phyloP scores from a whole-genome alignment of 2,329 filamentous ascomycete species.

The Calonectria montana region DNA sequence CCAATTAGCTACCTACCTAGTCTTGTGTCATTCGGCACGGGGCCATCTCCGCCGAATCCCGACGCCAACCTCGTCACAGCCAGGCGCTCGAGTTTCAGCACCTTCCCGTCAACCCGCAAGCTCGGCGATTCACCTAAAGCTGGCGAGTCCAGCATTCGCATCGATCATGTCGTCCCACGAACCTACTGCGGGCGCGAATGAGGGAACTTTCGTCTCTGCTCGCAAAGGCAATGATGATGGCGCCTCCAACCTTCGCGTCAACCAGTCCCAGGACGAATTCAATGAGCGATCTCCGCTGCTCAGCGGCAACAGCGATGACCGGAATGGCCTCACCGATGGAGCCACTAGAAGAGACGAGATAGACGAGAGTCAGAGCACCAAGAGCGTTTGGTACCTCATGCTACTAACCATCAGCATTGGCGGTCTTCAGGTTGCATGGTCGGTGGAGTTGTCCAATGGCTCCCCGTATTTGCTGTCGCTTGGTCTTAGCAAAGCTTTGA shows the following conservation, averaged over 20 bases:
- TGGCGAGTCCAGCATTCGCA: constrained; percentile 14
- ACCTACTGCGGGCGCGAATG: constrained; percentile 10
- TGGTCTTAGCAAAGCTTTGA: constrained; percentile 83
- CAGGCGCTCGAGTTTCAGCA: constrained; percentile 12
- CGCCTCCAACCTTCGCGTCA: constrained; percentile 27
- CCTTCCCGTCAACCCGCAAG: constrained; percentile 18
- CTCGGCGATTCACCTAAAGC: constrained; percentile 3
- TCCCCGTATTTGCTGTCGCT: constrained; percentile 86
- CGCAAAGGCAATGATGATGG: constrained; percentile 12
- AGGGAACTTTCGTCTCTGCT: constrained; percentile 14
- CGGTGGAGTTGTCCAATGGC: constrained; percentile 92
- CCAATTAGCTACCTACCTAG: not conserved
- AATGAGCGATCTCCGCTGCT: constrained; percentile 49
- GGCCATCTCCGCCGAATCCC: constrained; percentile 29
- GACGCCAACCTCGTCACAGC: constrained; percentile 14
- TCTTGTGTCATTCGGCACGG: constrained; percentile 12
- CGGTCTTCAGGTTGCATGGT: constrained; percentile 94
- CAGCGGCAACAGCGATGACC: constrained; percentile 24
- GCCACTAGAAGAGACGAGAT: constrained; percentile 8
- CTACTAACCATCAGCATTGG: constrained; percentile 88
- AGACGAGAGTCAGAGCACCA: constrained; percentile 68
- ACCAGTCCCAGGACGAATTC: constrained; percentile 30
- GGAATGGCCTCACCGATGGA: constrained; percentile 15
- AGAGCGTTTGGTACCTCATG: constrained; percentile 87
- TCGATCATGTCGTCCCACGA: constrained; percentile 31